Base-by-base conservation (phyloP, 1,284 basidiomycete species). In the Cutaneotrichosporon daszewskae region DNA sequence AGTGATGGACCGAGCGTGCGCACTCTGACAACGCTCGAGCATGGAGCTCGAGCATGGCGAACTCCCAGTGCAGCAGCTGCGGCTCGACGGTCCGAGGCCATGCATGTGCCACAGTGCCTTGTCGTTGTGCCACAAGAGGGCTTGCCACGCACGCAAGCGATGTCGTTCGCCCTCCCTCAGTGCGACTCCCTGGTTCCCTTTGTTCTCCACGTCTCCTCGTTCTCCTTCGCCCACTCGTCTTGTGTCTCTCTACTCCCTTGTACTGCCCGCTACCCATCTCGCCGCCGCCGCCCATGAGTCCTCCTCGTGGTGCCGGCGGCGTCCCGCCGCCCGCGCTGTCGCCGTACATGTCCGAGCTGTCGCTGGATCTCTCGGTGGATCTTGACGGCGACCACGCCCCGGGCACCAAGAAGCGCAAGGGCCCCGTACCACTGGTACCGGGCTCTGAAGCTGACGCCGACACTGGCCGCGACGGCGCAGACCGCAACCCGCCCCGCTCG, bases 331-430 rank as follows among this genome's bases (percentile, higher is more conserved):
- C 40, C 12, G 32, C 24, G 18, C 32, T 22, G 18, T 6, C 11
- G 17, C n/a, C 24, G 37, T 23, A 22, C 25, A 19, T 23, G 25
- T 16, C 25, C 24, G 2, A n/a, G 16, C 3, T n/a, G n/a, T 24
- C 19, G 16, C 22, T 4, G 12, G 13, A 5, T 27, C 32, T 4
- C 19, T 27, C 17, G 42, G 32, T 7, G 48, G 58, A 55, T 40
- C 53, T 54, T 28, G 54, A 59, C 17, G 45, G 48, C 45, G 57
- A 59, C 27, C 57, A 53, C 29, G 44, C 56, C 14, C 51, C 54
- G 8, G 59, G 59, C 17, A 59, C 59, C 24, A 64, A 64, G 57
- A 64, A 64, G 48, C 59, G 61, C 32, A 64, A 64, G 36, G 59
- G 61, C 1, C 61, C 61, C 12, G 55, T 58, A 25, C 48, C 48